Percentiles rank a stretch among this genome's conserved stretches.
Conservation (phyloP, 192 early-diverging fungal species). For the Globomyces pollinis-pini region DNA sequence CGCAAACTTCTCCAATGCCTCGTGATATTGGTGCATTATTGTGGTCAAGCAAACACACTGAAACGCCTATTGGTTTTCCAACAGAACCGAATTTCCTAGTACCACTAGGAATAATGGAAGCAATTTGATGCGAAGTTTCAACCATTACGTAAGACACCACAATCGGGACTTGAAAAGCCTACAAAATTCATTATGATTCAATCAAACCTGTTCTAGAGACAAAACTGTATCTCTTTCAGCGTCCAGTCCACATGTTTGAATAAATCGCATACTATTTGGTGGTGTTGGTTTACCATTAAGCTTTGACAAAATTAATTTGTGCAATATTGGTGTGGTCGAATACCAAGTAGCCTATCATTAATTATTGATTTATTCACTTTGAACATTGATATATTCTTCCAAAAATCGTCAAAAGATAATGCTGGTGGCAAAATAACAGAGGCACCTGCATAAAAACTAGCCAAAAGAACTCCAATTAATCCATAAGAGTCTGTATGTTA, state of each 20-base stretch:
- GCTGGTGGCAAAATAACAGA: constrained; percentile 60
- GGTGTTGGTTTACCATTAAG: constrained; percentile 22
- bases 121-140: constrained; percentile 84
- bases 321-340: constrained; percentile 71
- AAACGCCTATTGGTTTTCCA: constrained; percentile 66
- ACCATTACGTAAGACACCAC: constrained; percentile 35
- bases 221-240: constrained; percentile 35
- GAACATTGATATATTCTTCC: constrained; percentile 59
- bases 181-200: too few relatives aligned
- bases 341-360: constrained; percentile 31
- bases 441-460: constrained; percentile 63
- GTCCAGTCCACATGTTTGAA: constrained; percentile 67
- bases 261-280: constrained; percentile 55
- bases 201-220: constrained; percentile 53
- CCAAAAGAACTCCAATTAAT: constrained; percentile 63
- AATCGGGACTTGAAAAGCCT: constrained; percentile 66
- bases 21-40: too few relatives aligned
- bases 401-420: constrained; percentile 66
- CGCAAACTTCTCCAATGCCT: constrained; percentile 73
- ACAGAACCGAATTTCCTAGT: constrained; percentile 72
- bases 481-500: constrained; percentile 87
- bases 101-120: constrained; percentile 63
- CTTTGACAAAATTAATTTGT: constrained; percentile 78
- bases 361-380: constrained; percentile 7
- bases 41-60: constrained; percentile 33